Evolutionary conservation across 495 filamentous ascomycete species (phyloP).

Genomic region (Aspergillus indologenus): DNA sequence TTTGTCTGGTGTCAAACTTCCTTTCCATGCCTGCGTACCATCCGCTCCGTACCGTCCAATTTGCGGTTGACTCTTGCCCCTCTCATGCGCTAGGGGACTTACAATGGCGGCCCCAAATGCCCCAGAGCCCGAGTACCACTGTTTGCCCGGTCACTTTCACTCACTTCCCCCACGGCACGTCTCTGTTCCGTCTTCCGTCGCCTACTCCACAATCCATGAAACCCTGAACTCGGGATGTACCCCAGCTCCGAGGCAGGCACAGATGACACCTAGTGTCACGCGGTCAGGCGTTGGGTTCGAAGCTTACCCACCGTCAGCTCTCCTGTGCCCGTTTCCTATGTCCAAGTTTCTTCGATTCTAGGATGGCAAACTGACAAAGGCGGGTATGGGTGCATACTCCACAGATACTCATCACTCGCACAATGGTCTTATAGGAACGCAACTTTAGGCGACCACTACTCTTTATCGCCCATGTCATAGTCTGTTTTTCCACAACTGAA

Average conservation of each 20-base stretch:
- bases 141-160: not conserved
- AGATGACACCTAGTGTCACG: not conserved
- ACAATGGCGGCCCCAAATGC: not conserved
- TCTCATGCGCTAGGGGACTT: too few species aligned
- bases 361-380: too few species aligned
- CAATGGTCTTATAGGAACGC: too few species aligned
- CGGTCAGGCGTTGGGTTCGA: not conserved
- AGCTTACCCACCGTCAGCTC: not conserved
- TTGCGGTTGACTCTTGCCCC: too few species aligned
- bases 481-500: too few species aligned
- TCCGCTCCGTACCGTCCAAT: not conserved
- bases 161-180: not conserved
- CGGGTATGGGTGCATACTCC: too few species aligned
- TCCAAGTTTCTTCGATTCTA: not conserved
- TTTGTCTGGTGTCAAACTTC: not conserved
- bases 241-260: not conserved
- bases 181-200: not conserved
- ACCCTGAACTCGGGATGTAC: not conserved
- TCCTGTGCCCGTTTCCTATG: too few species aligned
- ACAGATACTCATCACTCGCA: too few species aligned
- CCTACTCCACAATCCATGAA: not conserved
- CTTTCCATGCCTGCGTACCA: not conserved
- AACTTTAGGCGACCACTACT: too few species aligned
- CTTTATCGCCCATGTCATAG: too few species aligned
- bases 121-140: not conserved